phyloP scores from a whole-genome alignment of 176 grass and related monocot species.

The Paspalum vaginatum region DNA sequence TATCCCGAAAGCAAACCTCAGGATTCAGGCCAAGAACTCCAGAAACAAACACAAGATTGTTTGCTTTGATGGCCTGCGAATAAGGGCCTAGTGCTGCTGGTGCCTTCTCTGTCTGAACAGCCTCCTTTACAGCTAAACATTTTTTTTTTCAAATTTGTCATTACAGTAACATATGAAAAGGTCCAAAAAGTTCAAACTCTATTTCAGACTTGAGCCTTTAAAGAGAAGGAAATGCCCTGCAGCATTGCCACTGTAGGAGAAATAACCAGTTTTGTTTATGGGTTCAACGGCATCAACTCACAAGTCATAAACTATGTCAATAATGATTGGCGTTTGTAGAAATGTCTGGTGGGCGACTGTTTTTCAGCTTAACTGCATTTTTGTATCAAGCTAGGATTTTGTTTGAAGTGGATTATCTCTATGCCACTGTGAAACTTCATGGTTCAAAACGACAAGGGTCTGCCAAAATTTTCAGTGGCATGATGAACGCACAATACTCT shows the following conservation, averaged over 20 bases:
- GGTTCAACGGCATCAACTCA: not conserved
- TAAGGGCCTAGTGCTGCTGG: conserved; percentile 90
- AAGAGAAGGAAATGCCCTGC: not conserved
- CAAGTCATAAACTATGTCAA: not conserved
- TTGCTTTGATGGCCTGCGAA: conserved; percentile 95
- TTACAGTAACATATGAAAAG: conserved; percentile 1
- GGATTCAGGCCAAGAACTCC: conserved; percentile 90
- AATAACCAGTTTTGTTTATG: not conserved
- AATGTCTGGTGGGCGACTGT: not conserved
- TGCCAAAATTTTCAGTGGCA: not conserved
- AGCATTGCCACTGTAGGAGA: not conserved
- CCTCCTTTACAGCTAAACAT: conserved; percentile 67
- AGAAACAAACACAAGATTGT: conserved; percentile 96
- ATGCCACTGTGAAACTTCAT: not conserved
- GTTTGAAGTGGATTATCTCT: not conserved
- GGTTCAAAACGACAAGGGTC: not conserved
- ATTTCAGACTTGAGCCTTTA: not conserved
- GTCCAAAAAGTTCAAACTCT: not conserved
- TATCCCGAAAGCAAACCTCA: conserved; percentile 56
- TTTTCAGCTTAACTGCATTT: not conserved
- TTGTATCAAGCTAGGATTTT: not conserved
- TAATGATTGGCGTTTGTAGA: not conserved
- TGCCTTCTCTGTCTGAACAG: conserved; percentile 82
- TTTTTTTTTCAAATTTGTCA: not conserved
- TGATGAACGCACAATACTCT: not conserved